These are phyloP conservation scores for Thielaviopsis musarum DNA, from an alignment of 2,329 filamentous ascomycete genomes.

Conservation along the genomic window DNA sequence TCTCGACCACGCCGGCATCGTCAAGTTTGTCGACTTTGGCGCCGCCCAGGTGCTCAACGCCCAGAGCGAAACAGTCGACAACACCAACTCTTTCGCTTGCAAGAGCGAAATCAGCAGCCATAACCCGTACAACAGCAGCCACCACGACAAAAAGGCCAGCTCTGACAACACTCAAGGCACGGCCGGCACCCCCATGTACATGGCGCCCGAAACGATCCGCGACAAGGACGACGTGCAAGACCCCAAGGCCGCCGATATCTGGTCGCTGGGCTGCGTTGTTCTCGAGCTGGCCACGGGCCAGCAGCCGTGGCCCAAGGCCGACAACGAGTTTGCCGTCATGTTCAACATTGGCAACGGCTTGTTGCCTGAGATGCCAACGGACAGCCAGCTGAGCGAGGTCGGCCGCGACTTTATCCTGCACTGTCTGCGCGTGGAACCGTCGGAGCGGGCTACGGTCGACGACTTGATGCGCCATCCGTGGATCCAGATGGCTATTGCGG, in stretches of 20 bases:
- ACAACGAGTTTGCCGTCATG: conserved; percentile 99
- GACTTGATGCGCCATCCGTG: conserved; percentile 91
- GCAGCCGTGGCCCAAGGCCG: conserved; percentile 83
- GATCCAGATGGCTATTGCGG: conserved; percentile 43
- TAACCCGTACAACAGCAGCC: conserved; percentile 40
- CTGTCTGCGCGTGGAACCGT: conserved; percentile 77
- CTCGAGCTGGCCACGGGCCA: conserved; percentile 94
- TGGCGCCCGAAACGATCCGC: conserved; percentile 97
- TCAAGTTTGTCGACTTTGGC: conserved; percentile 98
- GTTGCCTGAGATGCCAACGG: conserved; percentile 64
- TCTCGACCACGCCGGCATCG: conserved; percentile 91
- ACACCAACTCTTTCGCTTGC: conserved; percentile 24
- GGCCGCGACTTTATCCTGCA: conserved; percentile 78
- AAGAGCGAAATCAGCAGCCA: conserved; percentile 43
- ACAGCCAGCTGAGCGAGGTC: conserved; percentile 66
- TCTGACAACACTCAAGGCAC: conserved; percentile 28
- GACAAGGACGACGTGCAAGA: conserved; percentile 51
- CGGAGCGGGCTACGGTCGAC: conserved; percentile 60
- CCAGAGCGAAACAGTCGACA: conserved; percentile 70
- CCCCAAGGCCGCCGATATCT: conserved; percentile 80
- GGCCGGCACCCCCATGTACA: conserved; percentile 99
- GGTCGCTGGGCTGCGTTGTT: conserved; percentile 92
- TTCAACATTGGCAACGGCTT: conserved; percentile 99
- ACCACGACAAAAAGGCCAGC: not conserved
- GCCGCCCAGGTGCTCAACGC: conserved; percentile 93